Evolutionary conservation across 441 rosid species (phyloP).

Genomic region (Gossypium schwendimanii): DNA sequence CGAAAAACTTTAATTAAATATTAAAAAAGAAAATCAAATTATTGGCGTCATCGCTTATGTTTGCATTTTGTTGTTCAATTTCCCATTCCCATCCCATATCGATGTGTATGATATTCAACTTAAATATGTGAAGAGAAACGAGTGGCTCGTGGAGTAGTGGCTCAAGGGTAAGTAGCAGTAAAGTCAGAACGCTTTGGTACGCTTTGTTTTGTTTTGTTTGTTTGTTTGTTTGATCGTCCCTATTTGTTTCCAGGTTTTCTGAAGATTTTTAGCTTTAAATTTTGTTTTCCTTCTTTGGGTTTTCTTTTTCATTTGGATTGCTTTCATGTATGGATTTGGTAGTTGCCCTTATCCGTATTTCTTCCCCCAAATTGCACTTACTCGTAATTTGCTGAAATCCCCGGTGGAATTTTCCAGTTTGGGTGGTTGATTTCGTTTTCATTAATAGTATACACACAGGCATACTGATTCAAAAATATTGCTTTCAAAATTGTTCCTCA

Average conservation of each 20-base stretch:
- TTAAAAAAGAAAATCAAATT: no score
- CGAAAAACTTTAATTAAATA: no score
- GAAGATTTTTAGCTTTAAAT: neutral
- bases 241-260: neutral
- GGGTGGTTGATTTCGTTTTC: no score
- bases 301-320: neutral
- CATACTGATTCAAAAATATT: no score
- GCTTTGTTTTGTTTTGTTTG: neutral
- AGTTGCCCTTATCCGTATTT: neutral
- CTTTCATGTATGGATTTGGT: neutral
- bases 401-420: neutral
- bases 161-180: neutral
- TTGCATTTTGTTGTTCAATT: neutral
- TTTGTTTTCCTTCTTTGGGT: neutral
- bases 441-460: no score
- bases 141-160: neutral
- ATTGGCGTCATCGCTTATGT: neutral
- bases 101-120: neutral
- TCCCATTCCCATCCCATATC: neutral
- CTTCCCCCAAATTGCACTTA: neutral
- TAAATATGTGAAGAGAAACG: neutral
- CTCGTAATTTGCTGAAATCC: neutral
- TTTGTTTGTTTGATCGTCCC: neutral
- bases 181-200: neutral
- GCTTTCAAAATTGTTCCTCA: neutral